These are phyloP conservation scores for Akanthomyces muscarius DNA, from an alignment of 2,329 filamentous ascomycete genomes.

Conservation along the genomic window DNA sequence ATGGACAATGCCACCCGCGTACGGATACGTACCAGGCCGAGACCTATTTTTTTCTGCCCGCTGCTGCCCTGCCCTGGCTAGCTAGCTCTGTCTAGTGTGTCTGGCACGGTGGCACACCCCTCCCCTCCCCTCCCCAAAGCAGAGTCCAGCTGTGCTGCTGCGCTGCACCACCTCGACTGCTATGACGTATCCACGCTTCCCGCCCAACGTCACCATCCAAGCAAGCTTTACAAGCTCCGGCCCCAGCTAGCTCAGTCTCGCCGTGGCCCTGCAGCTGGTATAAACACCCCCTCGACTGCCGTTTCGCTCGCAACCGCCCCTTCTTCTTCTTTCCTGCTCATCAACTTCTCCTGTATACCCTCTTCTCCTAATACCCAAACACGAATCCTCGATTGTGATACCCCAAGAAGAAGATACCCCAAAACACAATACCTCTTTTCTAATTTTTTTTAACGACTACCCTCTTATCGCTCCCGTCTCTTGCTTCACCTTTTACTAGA, in stretches of 20 bases:
- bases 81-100: not conserved
- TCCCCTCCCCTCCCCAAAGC: not conserved
- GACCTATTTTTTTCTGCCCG: not conserved
- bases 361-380: conserved; percentile 18
- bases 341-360: conserved; percentile 14
- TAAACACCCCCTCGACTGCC: conserved; percentile 18
- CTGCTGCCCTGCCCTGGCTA: not conserved
- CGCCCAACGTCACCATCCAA: conserved; percentile 17
- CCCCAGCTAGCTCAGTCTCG: conserved; percentile 12
- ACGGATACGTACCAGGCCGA: not conserved
- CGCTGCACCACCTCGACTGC: conserved; percentile 9
- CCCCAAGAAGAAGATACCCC: conserved; percentile 6
- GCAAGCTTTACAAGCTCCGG: conserved; percentile 14
- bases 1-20: conserved; percentile 6
- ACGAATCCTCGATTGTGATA: conserved; percentile 13
- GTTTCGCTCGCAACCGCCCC: not conserved
- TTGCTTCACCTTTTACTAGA: conserved; percentile 10
- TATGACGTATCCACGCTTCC: conserved; percentile 17
- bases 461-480: not conserved
- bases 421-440: not conserved
- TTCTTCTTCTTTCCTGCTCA: not conserved
- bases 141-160: not conserved
- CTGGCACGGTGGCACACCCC: not conserved
- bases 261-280: conserved; percentile 7
- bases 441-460: conserved; percentile 15